A percentile compares a stretch with the other conserved stretches of the same genome.
Evolutionary conservation across 73 alveolate genomes (phyloP).

Genomic region (Paramecium caudatum): DNA sequence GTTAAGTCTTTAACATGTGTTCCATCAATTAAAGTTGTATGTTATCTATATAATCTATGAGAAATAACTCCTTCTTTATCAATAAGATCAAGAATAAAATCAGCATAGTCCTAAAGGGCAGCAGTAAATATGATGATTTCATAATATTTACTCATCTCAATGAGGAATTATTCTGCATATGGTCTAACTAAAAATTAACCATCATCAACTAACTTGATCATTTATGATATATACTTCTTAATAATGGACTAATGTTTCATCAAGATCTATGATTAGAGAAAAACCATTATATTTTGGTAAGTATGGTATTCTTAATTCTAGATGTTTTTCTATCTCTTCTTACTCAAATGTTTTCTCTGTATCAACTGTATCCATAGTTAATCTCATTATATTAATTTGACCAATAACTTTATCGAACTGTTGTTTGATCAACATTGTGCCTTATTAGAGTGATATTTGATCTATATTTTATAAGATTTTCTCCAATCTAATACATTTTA

Average conservation of each 20-base stretch:
- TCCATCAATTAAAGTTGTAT: conserved; percentile 64
- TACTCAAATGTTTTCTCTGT: conserved; percentile 26
- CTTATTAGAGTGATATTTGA: conserved; percentile 13
- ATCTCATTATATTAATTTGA: background rate
- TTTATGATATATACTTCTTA: conserved; percentile 36
- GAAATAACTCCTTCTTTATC: conserved; percentile 81
- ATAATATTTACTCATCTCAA: conserved; percentile 85
- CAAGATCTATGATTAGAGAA: conserved; percentile 49
- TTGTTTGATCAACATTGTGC: background rate
- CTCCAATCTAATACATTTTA: conserved; percentile 6
- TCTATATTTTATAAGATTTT: conserved; percentile 6
- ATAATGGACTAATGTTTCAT: conserved; percentile 67
- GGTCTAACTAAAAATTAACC: conserved; percentile 89
- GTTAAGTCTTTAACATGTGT: conserved; percentile 83
- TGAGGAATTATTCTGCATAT: conserved; percentile 89
- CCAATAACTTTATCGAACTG: background rate
- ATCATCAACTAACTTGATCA: conserved; percentile 72
- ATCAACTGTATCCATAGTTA: background rate
- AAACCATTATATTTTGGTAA: conserved; percentile 4
- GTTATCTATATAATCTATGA: conserved; percentile 90
- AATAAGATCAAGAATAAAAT: conserved; percentile 86
- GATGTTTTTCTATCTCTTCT: conserved; percentile 34
- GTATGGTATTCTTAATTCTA: conserved; percentile 14
- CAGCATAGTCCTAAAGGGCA: conserved; percentile 94
- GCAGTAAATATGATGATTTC: conserved; percentile 94